phyloP scores from a whole-genome alignment of 306 rosid species.

The Biancaea sappan region DNA sequence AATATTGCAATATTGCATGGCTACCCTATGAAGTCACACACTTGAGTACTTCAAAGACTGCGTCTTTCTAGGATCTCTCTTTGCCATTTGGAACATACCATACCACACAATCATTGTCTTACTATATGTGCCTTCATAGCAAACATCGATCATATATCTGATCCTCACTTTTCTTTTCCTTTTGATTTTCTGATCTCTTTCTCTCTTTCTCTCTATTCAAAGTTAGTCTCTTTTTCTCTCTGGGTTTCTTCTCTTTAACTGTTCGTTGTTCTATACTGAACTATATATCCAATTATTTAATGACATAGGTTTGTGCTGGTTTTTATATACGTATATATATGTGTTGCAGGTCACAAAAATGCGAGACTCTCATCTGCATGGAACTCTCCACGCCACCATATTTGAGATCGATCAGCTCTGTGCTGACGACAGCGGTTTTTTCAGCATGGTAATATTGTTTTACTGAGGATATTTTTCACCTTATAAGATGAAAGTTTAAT shows the following conservation, averaged over 20 bases:
- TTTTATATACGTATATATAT: not conserved
- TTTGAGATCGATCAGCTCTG: constrained; percentile 66
- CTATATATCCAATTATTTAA: not conserved
- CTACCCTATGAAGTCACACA: not conserved
- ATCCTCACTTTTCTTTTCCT: not conserved
- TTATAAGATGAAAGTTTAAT: too few relatives aligned
- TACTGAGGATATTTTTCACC: too few relatives aligned
- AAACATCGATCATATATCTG: not conserved
- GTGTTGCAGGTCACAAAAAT: constrained; percentile 51
- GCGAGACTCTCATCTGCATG: constrained; percentile 77
- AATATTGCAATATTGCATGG: not conserved
- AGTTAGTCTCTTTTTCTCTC: constrained; percentile 5
- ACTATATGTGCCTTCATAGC: not conserved
- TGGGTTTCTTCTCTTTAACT: not conserved
- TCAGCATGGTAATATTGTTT: constrained; percentile 43
- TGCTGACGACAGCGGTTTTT: not conserved
- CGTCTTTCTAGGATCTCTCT: not conserved
- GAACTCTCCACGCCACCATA: constrained; percentile 86
- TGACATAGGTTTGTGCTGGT: not conserved
- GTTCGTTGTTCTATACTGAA: not conserved
- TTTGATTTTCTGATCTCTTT: not conserved
- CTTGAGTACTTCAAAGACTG: not conserved
- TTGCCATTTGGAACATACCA: constrained; percentile 8
- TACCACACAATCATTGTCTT: not conserved
- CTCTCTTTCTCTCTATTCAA: constrained; percentile 9